These are phyloP conservation scores for Apiotrichum laibachii DNA, from an alignment of 1,284 basidiomycete genomes.

Conservation along the genomic window DNA sequence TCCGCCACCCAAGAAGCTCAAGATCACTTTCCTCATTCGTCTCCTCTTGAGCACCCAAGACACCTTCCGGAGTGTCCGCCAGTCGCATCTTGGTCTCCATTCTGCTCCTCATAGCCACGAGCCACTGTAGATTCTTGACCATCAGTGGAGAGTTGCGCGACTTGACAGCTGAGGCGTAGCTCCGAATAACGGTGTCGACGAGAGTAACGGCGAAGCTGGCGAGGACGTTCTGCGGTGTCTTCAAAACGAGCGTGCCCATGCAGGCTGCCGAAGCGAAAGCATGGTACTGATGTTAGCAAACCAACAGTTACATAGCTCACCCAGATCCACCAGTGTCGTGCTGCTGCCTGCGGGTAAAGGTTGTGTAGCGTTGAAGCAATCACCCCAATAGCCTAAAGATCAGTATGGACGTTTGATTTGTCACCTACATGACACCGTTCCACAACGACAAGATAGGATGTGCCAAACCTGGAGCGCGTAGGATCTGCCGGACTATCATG, in stretches of 20 bases:
- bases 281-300: slow-evolving; percentile 21
- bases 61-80: not conserved
- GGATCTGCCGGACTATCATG: slow-evolving; percentile 24
- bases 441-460: slow-evolving; percentile 28
- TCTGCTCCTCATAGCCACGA: slow-evolving; percentile 22
- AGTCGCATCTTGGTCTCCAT: slow-evolving; percentile 4
- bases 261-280: slow-evolving; percentile 31
- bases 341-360: slow-evolving; percentile 26
- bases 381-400: not conserved
- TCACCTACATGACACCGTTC: slow-evolving; percentile 35
- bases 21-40: slow-evolving; percentile 9
- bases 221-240: slow-evolving; percentile 14
- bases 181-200: slow-evolving; percentile 23
- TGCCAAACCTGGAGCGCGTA: slow-evolving; percentile 17
- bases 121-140: slow-evolving; percentile 27
- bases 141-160: slow-evolving; percentile 13
- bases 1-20: slow-evolving; percentile 31
- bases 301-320: too few relatives aligned
- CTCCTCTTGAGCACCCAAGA: not conserved
- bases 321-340: slow-evolving; percentile 31
- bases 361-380: slow-evolving; percentile 20
- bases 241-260: slow-evolving; percentile 20
- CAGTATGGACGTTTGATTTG: not conserved
- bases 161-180: slow-evolving; percentile 20
- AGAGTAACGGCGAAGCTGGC: slow-evolving; percentile 11